Evolutionary conservation across 164 flowering plant genomes (phyloP).

Genomic region (Annona squamosa): DNA sequence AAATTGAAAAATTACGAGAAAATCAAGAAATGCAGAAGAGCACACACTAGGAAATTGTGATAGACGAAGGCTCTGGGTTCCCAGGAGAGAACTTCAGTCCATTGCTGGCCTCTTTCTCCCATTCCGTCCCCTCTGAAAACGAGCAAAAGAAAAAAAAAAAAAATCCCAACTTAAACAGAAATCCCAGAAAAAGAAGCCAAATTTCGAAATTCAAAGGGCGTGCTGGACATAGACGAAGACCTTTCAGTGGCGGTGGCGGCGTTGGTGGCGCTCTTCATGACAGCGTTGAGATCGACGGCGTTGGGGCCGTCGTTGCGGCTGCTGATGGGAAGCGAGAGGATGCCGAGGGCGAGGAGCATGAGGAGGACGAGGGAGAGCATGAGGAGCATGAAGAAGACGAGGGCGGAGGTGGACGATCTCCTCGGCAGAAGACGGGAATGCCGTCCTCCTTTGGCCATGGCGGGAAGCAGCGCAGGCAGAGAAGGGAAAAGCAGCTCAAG

Average conservation of each 20-base stretch:
- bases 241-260: constrained; percentile 7
- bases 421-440: constrained; percentile 10
- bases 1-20: not conserved
- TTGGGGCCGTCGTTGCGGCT: constrained; percentile 18
- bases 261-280: constrained; percentile 18
- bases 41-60: constrained; percentile 82
- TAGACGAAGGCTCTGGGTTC: constrained; percentile 86
- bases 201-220: not conserved
- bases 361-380: constrained; percentile 45
- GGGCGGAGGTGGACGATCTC: constrained; percentile 39
- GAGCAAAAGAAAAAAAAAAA: not conserved
- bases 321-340: constrained; percentile 51
- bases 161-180: not conserved
- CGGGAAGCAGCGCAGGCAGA: not conserved
- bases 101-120: constrained; percentile 40
- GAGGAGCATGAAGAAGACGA: constrained; percentile 41
- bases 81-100: constrained; percentile 94
- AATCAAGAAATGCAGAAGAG: not conserved
- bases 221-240: not conserved
- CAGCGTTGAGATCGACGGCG: constrained; percentile 52
- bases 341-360: constrained; percentile 58
- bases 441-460: constrained; percentile 9
- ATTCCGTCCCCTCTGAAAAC: constrained; percentile 24
- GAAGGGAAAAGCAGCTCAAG: not conserved
- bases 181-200: not conserved